phyloP scores from a whole-genome alignment of 441 rosid genomes.

The Erodium moschatum region DNA sequence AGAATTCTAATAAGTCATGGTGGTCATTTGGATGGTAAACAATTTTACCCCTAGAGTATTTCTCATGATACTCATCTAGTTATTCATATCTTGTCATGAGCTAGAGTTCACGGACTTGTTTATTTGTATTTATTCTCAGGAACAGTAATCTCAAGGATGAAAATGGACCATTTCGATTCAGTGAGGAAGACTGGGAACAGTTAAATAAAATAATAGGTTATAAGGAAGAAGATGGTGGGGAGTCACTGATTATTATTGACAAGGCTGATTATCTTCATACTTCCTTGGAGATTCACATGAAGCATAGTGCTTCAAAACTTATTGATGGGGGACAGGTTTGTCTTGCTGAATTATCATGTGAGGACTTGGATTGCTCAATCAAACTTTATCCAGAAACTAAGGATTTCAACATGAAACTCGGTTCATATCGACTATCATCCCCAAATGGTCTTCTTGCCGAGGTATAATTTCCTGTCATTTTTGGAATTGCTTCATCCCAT shows the following conservation, averaged over 20 bases:
- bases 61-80: slow-evolving; percentile 10
- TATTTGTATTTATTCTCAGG: slow-evolving; percentile 41
- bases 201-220: slow-evolving; percentile 81
- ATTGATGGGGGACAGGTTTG: slow-evolving; percentile 49
- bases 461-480: slow-evolving; percentile 35
- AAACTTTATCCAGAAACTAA: slow-evolving; percentile 92
- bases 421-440: slow-evolving; percentile 81
- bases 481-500: not conserved
- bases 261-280: slow-evolving; percentile 67
- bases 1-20: slow-evolving; percentile 75
- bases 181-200: slow-evolving; percentile 89
- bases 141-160: slow-evolving; percentile 51
- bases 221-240: slow-evolving; percentile 56
- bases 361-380: slow-evolving; percentile 65
- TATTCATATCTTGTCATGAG: slow-evolving; percentile 15
- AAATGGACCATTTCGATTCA: slow-evolving; percentile 61
- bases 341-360: slow-evolving; percentile 90
- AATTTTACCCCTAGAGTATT: slow-evolving; percentile 15
- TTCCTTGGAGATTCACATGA: slow-evolving; percentile 78
- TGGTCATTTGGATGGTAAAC: slow-evolving; percentile 92
- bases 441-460: slow-evolving; percentile 90
- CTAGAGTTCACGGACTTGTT: slow-evolving; percentile 2
- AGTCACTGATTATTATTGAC: slow-evolving; percentile 34
- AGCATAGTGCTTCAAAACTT: slow-evolving; percentile 92
- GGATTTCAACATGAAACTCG: slow-evolving; percentile 69